Evolutionary conservation across 2,329 filamentous ascomycete species (phyloP), one percentile per base, ranked within the genome.

Genomic region (Claviceps humidiphila): DNA sequence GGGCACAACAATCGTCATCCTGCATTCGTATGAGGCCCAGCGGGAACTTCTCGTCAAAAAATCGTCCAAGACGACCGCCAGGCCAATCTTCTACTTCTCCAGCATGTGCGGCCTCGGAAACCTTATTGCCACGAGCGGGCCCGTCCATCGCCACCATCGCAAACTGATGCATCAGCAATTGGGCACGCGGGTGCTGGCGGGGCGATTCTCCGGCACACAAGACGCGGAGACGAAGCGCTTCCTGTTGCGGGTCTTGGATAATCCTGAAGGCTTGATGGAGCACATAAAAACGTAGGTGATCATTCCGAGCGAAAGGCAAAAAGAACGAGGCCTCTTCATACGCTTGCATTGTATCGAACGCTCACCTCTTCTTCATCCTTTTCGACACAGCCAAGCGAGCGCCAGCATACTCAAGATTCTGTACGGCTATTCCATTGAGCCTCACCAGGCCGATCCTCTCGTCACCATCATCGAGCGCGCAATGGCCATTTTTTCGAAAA

Each of bases 1-100:
- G 30, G 71, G 71, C 0, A 63, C 68, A 42, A 70, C 69, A 0
- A 60, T 73, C 4, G 57, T 74, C 9, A 60, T 74, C 16, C 55
- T 74, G 6, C 69, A 72, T 51, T 69, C 69, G 44, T 48, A 56
- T 2, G 54, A 61, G 0, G 53, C 68, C 0, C 69, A 68, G 0
- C 55, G 63, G 4, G 67, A 73, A 16, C 56, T 75, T 0, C 51
- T 74, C 38, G 65, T 68, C 17, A 66, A 65, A 51, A 58, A 63
- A 11, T 63, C 68, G 0, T 58, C 54, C 2, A 66, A 64, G 34
- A 61, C 68, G 47, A 69, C 70, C 1, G 66, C 61, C 0, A 59
- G 70, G 34, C 68, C 69, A 11, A 5, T 2, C 1, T 37, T 22
- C 13, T 13, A 17, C 26, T 43, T 44, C 37, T 17, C 49, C 24